Percentiles rank a stretch among this genome's conserved stretches.
Evolutionary conservation across 495 filamentous ascomycete species (phyloP).

Genomic region (Lophium mytilinum): DNA sequence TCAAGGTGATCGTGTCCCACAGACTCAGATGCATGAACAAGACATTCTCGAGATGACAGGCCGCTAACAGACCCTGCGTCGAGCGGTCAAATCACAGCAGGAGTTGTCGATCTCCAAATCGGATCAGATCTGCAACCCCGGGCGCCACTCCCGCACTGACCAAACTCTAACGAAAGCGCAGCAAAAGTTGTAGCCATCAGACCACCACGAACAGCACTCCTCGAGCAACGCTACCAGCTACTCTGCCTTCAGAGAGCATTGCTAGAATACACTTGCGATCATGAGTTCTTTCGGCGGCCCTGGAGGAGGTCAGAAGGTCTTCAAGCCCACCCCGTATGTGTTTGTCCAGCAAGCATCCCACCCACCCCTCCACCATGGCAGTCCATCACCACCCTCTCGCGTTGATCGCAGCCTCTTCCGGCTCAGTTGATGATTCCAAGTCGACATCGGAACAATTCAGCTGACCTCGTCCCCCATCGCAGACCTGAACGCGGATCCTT

Average conservation of each 20-base stretch:
- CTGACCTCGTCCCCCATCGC: constrained; percentile 6
- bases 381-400: not conserved
- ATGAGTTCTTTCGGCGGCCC: constrained; percentile 60
- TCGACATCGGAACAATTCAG: not conserved
- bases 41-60: not conserved
- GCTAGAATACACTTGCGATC: not conserved
- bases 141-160: not conserved
- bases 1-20: too few species aligned
- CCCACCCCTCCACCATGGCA: not conserved
- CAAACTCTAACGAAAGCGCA: not conserved
- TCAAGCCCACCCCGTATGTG: constrained; percentile 72
- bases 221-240: not conserved
- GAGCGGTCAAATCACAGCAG: not conserved
- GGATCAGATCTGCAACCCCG: not conserved
- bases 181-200: not conserved
- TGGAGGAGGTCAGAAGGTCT: constrained; percentile 57
- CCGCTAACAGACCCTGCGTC: not conserved
- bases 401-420: constrained; percentile 4
- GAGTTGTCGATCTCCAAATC: not conserved
- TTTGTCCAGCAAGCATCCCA: not conserved
- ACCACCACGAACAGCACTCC: not conserved
- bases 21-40: not conserved
- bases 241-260: not conserved
- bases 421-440: not conserved
- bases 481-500: constrained; percentile 95